A percentile compares a stretch with the other conserved stretches of the same genome.
Conservation (phyloP, 2,329 filamentous ascomycete species). For the Xylaria digitata region DNA sequence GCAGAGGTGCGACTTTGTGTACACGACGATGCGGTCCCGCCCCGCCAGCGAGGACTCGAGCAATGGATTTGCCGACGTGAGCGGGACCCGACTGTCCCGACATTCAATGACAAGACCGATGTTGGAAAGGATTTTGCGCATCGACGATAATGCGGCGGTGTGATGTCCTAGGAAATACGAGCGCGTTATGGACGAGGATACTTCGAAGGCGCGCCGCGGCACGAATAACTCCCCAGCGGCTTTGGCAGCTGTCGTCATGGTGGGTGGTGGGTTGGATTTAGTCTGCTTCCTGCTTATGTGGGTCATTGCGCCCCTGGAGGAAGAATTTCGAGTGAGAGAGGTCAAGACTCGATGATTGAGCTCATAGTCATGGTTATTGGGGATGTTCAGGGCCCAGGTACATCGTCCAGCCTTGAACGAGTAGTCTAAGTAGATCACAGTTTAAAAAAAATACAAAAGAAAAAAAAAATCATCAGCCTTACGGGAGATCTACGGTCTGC, state of each 20-base stretch:
- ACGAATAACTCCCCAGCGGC: conserved; percentile 62
- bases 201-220: conserved; percentile 78
- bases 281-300: too few species aligned
- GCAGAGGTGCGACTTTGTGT: conserved; percentile 88
- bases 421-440: not conserved
- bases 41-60: conserved; percentile 83
- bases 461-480: conserved; percentile 30
- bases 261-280: not conserved
- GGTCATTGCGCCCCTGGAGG: too few species aligned
- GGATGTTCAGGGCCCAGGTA: not conserved
- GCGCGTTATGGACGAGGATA: conserved; percentile 78
- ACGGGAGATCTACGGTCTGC: conserved; percentile 5
- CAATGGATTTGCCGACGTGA: conserved; percentile 89
- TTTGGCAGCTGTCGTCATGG: conserved; percentile 14
- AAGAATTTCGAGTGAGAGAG: conserved; percentile 19
- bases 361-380: not conserved
- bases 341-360: not conserved
- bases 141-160: conserved; percentile 80
- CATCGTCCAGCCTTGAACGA: conserved; percentile 16
- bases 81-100: conserved; percentile 89
- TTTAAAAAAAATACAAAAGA: not conserved
- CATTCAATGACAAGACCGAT: conserved; percentile 94
- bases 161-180: conserved; percentile 98
- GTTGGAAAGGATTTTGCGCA: conserved; percentile 81
- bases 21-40: conserved; percentile 82